Base-by-base conservation (phyloP, 2,329 filamentous ascomycete species). In the Taxawa tesnikishii region DNA sequence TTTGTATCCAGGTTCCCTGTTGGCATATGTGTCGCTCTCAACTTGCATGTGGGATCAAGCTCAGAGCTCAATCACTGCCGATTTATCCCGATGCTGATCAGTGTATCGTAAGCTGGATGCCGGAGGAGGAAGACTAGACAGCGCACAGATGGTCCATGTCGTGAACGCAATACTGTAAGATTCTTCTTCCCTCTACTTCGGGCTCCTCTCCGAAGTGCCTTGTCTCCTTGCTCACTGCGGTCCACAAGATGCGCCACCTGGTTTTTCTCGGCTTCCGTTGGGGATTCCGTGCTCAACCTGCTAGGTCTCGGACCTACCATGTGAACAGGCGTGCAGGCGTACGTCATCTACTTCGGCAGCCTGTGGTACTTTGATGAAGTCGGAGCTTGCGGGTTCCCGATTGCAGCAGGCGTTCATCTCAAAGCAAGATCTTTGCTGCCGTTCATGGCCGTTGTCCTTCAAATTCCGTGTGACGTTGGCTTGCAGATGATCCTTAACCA, bases 371-470 rank as follows among this genome's bases (percentile, higher is more conserved):
- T 47, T 29, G 47, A 50, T 16, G 32, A 41, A 7, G 37, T 40
- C 3, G 49, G 48, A 5, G 36, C 45, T 15, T 19, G 37, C 4
- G 45, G 38, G 13, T 50, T 41, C 31, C 49, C 49, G 3, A 40
- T 45, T 14, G 42, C 42, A 10, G 40, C 45, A 1, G 43, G 47
- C 5, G 39, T 46, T 36, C 43, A 48, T 26, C 31, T 49, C n/a
- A 32, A 46, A n/a, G 46, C 46, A 7, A 35, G 47, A 29, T 43
- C 41, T 10, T 42, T 56, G 4, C 36, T 53, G 9, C 48, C 47
- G 5, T 52, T 56, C 36, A 42, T 51, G 26, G 40, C 49, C 4
- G 46, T 53, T 12, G 40, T 51, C 2, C 18, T 54, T 8, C 51
- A 56, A 32, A 51, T 55, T 6, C 48, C 50, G 4, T 42, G 41